A percentile compares a stretch with the other conserved stretches of the same genome.
phyloP scores from a whole-genome alignment of 352 stramenopile species.

The Aphanomyces astaci region DNA sequence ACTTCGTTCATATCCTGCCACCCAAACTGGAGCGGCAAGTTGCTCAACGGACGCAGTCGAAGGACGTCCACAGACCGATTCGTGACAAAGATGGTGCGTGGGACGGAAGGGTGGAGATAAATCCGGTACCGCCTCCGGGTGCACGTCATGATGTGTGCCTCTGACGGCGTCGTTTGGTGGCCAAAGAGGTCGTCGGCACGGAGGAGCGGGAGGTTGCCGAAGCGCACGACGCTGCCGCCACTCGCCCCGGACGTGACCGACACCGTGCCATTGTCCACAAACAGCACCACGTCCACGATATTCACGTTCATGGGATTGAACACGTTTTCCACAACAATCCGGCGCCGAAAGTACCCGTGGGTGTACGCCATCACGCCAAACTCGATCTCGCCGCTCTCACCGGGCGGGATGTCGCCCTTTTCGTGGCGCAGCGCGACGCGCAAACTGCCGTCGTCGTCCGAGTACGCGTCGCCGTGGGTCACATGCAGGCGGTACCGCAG shows the following conservation, averaged over 20 bases:
- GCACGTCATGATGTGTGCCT: neutral
- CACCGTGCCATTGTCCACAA: constrained; percentile 68
- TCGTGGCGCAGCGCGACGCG: constrained; percentile 58
- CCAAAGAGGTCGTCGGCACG: neutral
- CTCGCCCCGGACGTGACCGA: constrained; percentile 28
- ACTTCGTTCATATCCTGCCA: neutral
- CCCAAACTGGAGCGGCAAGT: constrained; percentile 17
- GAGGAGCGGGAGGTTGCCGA: constrained; percentile 10
- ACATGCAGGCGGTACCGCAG: constrained; percentile 70
- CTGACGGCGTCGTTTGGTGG: neutral
- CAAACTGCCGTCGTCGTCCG: constrained; percentile 65
- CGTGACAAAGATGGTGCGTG: neutral
- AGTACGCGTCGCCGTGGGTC: constrained; percentile 48
- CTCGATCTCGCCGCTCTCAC: constrained; percentile 42
- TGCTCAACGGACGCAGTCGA: constrained; percentile 9
- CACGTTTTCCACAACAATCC: constrained; percentile 77
- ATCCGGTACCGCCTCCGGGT: constrained; percentile 12
- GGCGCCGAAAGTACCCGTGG: constrained; percentile 67
- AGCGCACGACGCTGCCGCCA: neutral
- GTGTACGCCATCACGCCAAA: constrained; percentile 61
- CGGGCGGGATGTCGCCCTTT: constrained; percentile 61
- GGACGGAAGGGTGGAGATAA: neutral
- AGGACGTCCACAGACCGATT: constrained; percentile 1
- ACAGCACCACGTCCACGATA: constrained; percentile 67
- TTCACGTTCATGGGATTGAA: constrained; percentile 75